These are phyloP conservation scores for Lodderomyces margitis DNA, from an alignment of 1,139 yeast genomes.

Conservation along the genomic window DNA sequence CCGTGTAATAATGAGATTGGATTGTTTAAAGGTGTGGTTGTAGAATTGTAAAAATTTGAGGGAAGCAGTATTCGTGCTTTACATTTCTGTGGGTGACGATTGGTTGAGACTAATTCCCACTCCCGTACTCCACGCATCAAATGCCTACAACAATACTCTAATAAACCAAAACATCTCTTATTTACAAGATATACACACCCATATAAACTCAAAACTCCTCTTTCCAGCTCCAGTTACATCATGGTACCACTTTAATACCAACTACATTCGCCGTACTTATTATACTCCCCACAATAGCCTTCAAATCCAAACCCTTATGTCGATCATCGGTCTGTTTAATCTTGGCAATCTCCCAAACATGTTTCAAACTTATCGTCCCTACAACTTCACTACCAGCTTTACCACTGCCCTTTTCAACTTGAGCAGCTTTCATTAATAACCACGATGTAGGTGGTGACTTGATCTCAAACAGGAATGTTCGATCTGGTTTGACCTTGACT, in stretches of 20 bases:
- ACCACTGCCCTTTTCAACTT: slow-evolving; percentile 76
- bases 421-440: slow-evolving; percentile 80
- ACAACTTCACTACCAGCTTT: slow-evolving; percentile 46
- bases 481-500: slow-evolving; percentile 85
- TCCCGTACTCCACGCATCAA: too few relatives aligned
- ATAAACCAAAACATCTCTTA: too few relatives aligned
- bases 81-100: too few relatives aligned
- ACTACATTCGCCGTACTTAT: slow-evolving; percentile 84
- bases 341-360: slow-evolving; percentile 91
- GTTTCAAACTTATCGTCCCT: slow-evolving; percentile 81
- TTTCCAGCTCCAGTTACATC: too few relatives aligned
- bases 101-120: too few relatives aligned
- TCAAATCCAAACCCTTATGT: slow-evolving; percentile 68
- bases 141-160: too few relatives aligned
- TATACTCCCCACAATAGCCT: slow-evolving; percentile 77
- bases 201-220: not conserved
- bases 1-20: too few relatives aligned
- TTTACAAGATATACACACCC: slow-evolving; percentile 11
- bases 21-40: too few relatives aligned
- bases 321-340: slow-evolving; percentile 85
- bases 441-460: slow-evolving; percentile 93
- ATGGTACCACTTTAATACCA: slow-evolving; percentile 81
- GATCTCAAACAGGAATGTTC: slow-evolving; percentile 81
- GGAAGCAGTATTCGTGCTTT: too few relatives aligned
- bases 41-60: too few relatives aligned